Conservation (phyloP, 495 filamentous ascomycete genomes). For the Hypomontagnella submonticulosa region DNA sequence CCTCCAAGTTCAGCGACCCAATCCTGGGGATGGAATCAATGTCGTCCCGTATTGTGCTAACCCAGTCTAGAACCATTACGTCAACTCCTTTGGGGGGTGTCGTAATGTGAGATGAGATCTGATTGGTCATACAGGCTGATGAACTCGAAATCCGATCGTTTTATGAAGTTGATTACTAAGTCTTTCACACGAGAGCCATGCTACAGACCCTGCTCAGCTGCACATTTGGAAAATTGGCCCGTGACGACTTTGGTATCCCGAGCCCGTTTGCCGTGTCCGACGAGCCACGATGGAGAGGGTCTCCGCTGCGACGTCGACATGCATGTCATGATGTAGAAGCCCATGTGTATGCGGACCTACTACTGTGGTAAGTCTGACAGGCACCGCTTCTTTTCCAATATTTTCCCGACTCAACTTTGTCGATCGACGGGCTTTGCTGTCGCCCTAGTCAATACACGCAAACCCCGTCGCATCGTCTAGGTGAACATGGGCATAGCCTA, state of each 20-base stretch:
- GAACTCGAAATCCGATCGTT: conserved; percentile 7
- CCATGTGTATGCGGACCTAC: conserved; percentile 15
- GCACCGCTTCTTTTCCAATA: conserved; percentile 19
- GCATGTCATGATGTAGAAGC: conserved; percentile 30
- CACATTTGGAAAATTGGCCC: not conserved
- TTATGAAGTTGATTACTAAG: conserved; percentile 43
- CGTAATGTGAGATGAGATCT: conserved; percentile 20
- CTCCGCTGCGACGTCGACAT: conserved; percentile 24
- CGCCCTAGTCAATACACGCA: conserved; percentile 14
- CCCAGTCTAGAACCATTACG: conserved; percentile 41
- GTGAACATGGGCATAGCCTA: not conserved
- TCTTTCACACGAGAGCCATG: conserved; percentile 15
- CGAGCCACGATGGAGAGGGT: conserved; percentile 16
- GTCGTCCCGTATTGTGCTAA: conserved; percentile 17
- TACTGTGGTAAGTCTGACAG: conserved; percentile 30
- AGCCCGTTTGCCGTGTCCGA: not conserved
- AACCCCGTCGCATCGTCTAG: conserved; percentile 30
- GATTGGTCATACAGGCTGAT: conserved; percentile 26
- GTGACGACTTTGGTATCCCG: conserved; percentile 23
- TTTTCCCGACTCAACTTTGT: not conserved
- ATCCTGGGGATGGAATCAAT: conserved; percentile 26
- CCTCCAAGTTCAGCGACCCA: conserved; percentile 21
- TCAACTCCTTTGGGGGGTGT: conserved; percentile 26
- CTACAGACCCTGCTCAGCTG: conserved; percentile 13
- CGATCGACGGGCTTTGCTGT: conserved; percentile 29